phyloP scores from a whole-genome alignment of 2,329 filamentous ascomycete species.

The Fusarium devonianum region DNA sequence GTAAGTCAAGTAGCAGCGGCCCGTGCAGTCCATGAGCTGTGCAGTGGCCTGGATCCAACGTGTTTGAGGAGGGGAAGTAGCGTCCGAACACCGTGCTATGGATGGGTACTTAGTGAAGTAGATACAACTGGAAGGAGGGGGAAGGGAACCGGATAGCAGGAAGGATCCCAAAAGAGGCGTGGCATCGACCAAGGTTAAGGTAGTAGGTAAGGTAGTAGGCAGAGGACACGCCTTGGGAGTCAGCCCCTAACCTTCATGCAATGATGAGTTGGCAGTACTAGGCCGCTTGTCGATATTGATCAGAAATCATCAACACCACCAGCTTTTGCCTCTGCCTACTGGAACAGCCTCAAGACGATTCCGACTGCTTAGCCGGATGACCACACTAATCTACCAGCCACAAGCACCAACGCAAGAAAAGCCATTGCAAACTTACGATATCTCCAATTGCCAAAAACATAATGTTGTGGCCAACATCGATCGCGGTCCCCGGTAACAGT shows the following conservation, averaged over 20 bases:
- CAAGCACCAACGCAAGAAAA: conserved; percentile 2
- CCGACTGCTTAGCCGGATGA: conserved; percentile 29
- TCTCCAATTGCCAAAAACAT: not conserved
- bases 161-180: conserved; percentile 33
- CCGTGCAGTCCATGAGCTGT: conserved; percentile 12
- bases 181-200: conserved; percentile 34
- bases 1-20: conserved; percentile 11
- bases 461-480: not conserved
- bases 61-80: conserved; percentile 30
- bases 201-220: conserved; percentile 6
- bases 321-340: too few relatives aligned
- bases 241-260: conserved; percentile 66
- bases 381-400: conserved; percentile 5
- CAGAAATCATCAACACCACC: conserved; percentile 44
- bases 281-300: conserved; percentile 63
- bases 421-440: not conserved
- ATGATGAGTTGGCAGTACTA: conserved; percentile 79
- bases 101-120: too few relatives aligned
- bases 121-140: conserved; percentile 17
- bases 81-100: conserved; percentile 22
- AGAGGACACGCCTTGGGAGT: conserved; percentile 30
- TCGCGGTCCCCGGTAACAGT: not conserved
- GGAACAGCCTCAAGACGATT: conserved; percentile 27
- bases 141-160: conserved; percentile 24
- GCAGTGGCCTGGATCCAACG: conserved; percentile 12